Conservation (phyloP, 2,329 filamentous ascomycete genomes). For the Colletotrichum ledebouriae region DNA sequence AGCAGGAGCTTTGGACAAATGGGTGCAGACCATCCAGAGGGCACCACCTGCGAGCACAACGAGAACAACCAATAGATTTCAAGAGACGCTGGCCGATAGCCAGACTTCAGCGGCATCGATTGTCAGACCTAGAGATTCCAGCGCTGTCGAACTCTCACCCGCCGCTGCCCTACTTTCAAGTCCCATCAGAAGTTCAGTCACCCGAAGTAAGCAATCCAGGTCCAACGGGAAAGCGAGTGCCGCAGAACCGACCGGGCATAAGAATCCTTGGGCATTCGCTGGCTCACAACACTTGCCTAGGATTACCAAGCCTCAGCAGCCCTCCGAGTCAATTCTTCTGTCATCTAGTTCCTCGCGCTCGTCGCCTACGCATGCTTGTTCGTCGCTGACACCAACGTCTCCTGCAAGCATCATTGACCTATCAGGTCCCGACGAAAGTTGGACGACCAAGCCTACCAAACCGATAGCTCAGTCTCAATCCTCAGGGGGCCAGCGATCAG, state of each 20-base stretch:
- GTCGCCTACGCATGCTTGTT: conserved; percentile 49
- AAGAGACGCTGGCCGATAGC: neutral
- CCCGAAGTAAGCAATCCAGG: conserved; percentile 51
- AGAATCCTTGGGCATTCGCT: conserved; percentile 55
- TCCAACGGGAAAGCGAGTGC: conserved; percentile 44
- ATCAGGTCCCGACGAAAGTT: conserved; percentile 11
- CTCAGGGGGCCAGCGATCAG: neutral
- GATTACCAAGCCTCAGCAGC: conserved; percentile 45
- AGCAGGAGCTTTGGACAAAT: conserved; percentile 56
- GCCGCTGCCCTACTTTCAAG: conserved; percentile 16
- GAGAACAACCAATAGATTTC: neutral
- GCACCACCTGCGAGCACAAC: conserved; percentile 32
- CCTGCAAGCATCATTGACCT: conserved; percentile 26
- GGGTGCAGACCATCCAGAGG: conserved; percentile 57
- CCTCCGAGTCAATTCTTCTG: conserved; percentile 58
- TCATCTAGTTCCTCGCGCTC: conserved; percentile 57
- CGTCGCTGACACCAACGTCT: conserved; percentile 40
- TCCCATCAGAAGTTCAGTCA: conserved; percentile 27
- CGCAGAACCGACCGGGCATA: conserved; percentile 44
- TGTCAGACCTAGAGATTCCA: neutral
- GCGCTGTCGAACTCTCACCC: neutral
- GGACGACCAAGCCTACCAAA: neutral
- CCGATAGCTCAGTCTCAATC: neutral
- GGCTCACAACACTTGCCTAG: conserved; percentile 61
- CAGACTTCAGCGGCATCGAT: neutral